Evolutionary conservation across 345 rosid genomes (phyloP), one percentile per base, ranked within the genome.

Genomic region (Eucalyptus victrix): DNA sequence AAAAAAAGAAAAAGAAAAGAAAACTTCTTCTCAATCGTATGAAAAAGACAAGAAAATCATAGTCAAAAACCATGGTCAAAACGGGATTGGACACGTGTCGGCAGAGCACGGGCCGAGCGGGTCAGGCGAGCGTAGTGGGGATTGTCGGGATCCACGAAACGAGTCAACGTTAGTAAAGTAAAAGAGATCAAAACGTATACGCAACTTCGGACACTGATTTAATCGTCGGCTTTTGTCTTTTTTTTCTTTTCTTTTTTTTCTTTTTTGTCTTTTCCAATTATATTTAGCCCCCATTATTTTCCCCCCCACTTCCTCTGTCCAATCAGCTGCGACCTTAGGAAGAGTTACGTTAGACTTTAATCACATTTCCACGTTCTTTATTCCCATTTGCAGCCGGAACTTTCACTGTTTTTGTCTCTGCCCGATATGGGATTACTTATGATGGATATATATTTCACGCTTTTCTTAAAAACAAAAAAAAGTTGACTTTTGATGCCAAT

Each of bases 111-210:
- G 83, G 85, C 81, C 26, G 12, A 67, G 28, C 81, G 18, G 30
- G 53, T 45, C 81, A 15, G 40, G 85, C 47, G 45, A 40, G 85
- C 85, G 28, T 12, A 6, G 85, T 40, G 85, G 85, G 85, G 28
- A 76, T 65, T 88, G 89, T 88, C 89, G 86, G 89, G 85, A 44
- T 65, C 54, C 37, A 37, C 13, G 49, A 85, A 49, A 40, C 87
- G 44, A 60, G 88, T 89, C 90, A 56, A 89, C 49, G 60, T 44
- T 49, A 6, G 86, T 18, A 56, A 5, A n/a, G 12, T 3, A 12
- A 30, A 32, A 49, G 90, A 40, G 58, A 17, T 86, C 58, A 9
- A 85, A 85, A 86, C 90, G 56, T 86, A 14, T 49, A 85, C 90
- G 90, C 65, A 83, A 89, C 83, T 80, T 86, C 49, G 4, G 16